Evolutionary conservation across 306 rosid species (phyloP), one percentile per base, ranked within the genome.

Genomic region (Albizia julibrissin): DNA sequence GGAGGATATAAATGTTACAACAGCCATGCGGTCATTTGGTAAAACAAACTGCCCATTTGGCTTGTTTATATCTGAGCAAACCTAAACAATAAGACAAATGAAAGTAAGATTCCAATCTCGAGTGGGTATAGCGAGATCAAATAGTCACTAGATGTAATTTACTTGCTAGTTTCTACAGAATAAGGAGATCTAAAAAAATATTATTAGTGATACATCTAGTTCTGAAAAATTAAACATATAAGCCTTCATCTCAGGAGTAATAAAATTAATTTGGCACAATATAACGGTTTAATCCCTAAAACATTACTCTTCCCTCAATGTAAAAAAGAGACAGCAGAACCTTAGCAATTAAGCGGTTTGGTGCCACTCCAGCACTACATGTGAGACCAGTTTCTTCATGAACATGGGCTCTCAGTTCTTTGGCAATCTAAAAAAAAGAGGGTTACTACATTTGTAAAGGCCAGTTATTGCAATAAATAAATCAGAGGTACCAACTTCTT

Each of bases 331-430:
- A 37, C 33, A 33, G 66, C 52, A 69, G 73, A 81, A 95, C 99
- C 99, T 95, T 93, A 31, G 98, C 97, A 84, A 95, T 98, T 69
- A 93, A 71, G 79, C 90, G 93, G 82, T 95, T 95, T 76, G 98
- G 93, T 81, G 97, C 99, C 72, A 95, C 94, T 82, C 99, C 99
- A 83, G 95, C 99, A 72, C 99, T 95, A 75, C 97, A 93, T 18
- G 93, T 95, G 84, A 95, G 94, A 83, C 97, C 98, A 46, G 99
- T 95, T 87, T 92, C 96, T 80, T 89, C 93, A 82, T 74, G 71
- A 78, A 95, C 93, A 59, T 89, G 24, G 69, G 84, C 81, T 87
- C 99, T 91, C 81, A 95, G 93, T 87, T 92, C 97, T 82, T 79
- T 78, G 24, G 97, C 98, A 91, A 93, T 85, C 99, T 93, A 76